phyloP scores from a whole-genome alignment of 306 rosid species.

The Citrullus colocynthis region DNA sequence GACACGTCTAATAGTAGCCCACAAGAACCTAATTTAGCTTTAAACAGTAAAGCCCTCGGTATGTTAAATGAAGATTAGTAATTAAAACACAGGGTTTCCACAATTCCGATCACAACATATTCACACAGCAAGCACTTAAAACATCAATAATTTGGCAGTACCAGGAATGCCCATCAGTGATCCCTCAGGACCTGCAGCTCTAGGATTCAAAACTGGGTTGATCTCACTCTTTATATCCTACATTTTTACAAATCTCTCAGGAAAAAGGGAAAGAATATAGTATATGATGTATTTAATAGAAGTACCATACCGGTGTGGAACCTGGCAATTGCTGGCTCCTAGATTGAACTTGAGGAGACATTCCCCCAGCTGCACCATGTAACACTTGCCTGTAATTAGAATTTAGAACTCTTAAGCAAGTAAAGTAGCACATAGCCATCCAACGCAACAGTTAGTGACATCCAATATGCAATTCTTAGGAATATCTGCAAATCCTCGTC shows the following conservation, averaged over 20 bases:
- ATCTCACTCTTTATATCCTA: conserved; percentile 94
- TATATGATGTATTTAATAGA: conserved; percentile 11
- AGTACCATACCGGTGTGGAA: conserved; percentile 54
- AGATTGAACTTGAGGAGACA: conserved; percentile 92
- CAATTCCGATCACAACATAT: not conserved
- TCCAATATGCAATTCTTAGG: not conserved
- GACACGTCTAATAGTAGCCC: not conserved
- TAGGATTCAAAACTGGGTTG: conserved; percentile 74
- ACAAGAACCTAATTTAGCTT: not conserved
- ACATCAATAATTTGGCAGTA: conserved; percentile 18
- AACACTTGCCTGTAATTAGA: conserved; percentile 72
- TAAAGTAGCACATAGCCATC: not conserved
- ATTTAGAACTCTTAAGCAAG: conserved; percentile 5
- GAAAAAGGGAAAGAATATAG: conserved; percentile 4
- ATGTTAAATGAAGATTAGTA: not conserved
- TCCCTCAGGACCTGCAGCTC: conserved; percentile 88
- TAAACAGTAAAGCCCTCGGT: not conserved
- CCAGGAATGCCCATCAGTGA: conserved; percentile 85
- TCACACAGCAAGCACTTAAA: not conserved
- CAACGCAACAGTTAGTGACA: not conserved
- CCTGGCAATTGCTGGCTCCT: conserved; percentile 82
- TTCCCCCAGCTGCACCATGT: conserved; percentile 75
- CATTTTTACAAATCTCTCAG: conserved; percentile 15
- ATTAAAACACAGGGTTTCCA: not conserved
- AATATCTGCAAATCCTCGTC: not conserved